Evolutionary conservation across 1,284 basidiomycete species (phyloP).

Genomic region (Tranzscheliella williamsii): DNA sequence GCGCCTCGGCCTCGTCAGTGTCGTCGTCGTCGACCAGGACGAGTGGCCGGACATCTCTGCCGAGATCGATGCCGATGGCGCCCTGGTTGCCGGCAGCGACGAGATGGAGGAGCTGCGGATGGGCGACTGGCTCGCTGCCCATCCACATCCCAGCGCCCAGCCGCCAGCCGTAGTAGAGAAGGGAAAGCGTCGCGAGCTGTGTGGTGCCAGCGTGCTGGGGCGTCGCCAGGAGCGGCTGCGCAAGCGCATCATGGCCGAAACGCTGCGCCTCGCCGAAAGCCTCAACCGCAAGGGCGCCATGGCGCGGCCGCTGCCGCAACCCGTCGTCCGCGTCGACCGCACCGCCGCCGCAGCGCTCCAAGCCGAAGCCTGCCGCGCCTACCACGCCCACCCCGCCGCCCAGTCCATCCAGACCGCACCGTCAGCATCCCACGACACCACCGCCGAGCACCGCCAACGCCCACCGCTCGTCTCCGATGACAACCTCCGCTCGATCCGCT

Average conservation of each 20-base stretch:
- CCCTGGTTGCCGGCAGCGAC: slow-evolving; percentile 20
- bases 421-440: slow-evolving; percentile 18
- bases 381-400: slow-evolving; percentile 4
- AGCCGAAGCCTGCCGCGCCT: slow-evolving; percentile 13
- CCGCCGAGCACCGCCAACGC: slow-evolving; percentile 27
- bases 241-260: slow-evolving; percentile 75
- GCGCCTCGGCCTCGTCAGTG: slow-evolving; percentile 89
- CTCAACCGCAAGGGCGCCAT: slow-evolving; percentile 82
- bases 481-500: slow-evolving; percentile 79
- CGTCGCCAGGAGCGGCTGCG: slow-evolving; percentile 58
- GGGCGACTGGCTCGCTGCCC: slow-evolving; percentile 44
- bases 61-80: slow-evolving; percentile 36
- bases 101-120: slow-evolving; percentile 40
- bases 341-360: slow-evolving; percentile 22
- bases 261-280: slow-evolving; percentile 70
- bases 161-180: slow-evolving; percentile 4
- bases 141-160: slow-evolving; percentile 5
- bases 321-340: slow-evolving; percentile 46
- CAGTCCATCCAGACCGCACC: slow-evolving; percentile 8
- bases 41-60: slow-evolving; percentile 66
- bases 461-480: slow-evolving; percentile 67
- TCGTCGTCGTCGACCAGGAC: slow-evolving; percentile 92
- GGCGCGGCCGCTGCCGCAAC: slow-evolving; percentile 73
- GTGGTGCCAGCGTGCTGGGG: slow-evolving; percentile 14
- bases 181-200: slow-evolving; percentile 9